phyloP scores from a whole-genome alignment of 163 green algal genomes.

The Scenedesmus sp. region DNA sequence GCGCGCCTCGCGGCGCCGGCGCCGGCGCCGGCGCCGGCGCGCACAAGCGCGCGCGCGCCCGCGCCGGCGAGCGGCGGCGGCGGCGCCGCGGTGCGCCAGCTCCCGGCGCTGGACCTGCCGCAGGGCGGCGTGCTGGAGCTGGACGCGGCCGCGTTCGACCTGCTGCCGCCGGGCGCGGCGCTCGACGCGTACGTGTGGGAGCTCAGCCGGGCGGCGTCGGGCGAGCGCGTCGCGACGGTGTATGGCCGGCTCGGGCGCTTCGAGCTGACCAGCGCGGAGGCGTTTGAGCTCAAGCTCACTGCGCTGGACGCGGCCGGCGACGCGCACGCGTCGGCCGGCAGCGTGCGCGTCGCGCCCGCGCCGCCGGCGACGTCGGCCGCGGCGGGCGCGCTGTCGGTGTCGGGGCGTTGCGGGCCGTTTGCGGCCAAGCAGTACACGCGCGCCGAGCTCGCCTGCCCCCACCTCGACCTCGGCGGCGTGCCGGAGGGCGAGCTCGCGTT shows the following conservation, averaged over 20 bases:
- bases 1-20: not conserved
- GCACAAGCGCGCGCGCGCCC: not conserved
- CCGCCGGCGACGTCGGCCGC: not conserved
- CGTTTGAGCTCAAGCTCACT: constrained; percentile 10
- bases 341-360: constrained; percentile 11
- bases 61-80: not conserved
- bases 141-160: constrained; percentile 17
- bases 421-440: constrained; percentile 23
- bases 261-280: constrained; percentile 12
- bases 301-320: not conserved
- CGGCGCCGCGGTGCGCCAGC: constrained; percentile 10
- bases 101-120: not conserved
- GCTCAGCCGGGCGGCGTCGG: not conserved
- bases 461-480: not conserved
- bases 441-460: not conserved
- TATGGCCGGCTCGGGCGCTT: constrained; percentile 23
- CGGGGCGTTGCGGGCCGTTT: constrained; percentile 21
- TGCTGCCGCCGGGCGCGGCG: constrained; percentile 8
- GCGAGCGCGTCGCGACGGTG: constrained; percentile 14
- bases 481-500: not conserved
- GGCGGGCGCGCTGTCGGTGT: not conserved
- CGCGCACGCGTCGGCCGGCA: constrained; percentile 10
- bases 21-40: not conserved
- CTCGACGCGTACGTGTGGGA: constrained; percentile 17
- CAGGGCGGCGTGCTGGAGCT: constrained; percentile 21